A percentile compares a stretch with the other conserved stretches of the same genome.
Evolutionary conservation across 495 filamentous ascomycete genomes (phyloP).

Genomic region (Articulospora tetracladia): DNA sequence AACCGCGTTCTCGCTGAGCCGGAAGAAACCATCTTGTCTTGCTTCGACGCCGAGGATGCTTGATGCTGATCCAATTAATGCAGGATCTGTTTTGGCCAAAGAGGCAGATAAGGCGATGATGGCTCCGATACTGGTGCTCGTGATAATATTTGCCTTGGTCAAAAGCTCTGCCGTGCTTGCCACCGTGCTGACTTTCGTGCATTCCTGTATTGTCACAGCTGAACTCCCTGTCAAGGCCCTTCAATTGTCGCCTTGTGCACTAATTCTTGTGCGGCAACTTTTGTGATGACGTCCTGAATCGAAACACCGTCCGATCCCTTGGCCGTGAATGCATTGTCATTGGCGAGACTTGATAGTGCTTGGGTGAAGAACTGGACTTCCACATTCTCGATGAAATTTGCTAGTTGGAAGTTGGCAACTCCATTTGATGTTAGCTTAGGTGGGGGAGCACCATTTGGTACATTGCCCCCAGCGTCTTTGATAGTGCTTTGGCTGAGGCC

Average conservation of each 20-base stretch:
- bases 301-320: background rate
- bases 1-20: background rate
- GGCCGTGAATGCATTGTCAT: background rate
- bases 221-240: background rate
- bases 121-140: conserved; percentile 11
- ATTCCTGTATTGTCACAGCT: background rate
- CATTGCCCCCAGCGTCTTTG: conserved; percentile 7
- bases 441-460: conserved; percentile 10
- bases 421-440: conserved; percentile 5
- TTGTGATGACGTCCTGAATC: conserved; percentile 1
- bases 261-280: conserved; percentile 14
- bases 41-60: conserved; percentile 7
- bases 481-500: conserved; percentile 8
- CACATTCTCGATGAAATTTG: conserved; percentile 14
- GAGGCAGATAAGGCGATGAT: conserved; percentile 9
- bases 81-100: conserved; percentile 8
- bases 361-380: conserved; percentile 10
- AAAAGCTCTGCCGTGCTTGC: conserved; percentile 5
- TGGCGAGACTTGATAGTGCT: background rate
- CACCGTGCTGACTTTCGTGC: background rate
- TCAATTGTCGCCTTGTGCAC: conserved; percentile 14
- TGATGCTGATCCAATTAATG: conserved; percentile 10
- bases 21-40: conserved; percentile 15
- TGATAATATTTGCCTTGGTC: conserved; percentile 12
- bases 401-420: conserved; percentile 8